Percentiles rank a stretch among this genome's conserved stretches.
Conservation (phyloP, 495 filamentous ascomycete genomes). For the Aspergillus indologenus region DNA sequence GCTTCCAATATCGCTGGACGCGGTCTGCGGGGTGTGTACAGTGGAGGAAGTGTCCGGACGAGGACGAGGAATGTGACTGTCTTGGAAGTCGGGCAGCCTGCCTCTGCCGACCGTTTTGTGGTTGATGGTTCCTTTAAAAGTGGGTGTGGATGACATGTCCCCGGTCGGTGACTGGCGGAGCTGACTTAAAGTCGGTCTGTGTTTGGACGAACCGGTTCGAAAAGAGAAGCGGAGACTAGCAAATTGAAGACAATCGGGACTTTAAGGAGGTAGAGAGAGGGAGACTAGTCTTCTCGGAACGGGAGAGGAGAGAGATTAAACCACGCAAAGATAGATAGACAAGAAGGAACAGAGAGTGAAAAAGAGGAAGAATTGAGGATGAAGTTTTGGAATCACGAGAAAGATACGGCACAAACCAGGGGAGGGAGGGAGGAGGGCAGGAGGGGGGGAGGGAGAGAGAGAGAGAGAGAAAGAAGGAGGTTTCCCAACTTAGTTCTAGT, state of each 20-base stretch:
- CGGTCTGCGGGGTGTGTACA: constrained; percentile 64
- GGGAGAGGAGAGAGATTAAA: background rate
- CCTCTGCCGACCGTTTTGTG: constrained; percentile 57
- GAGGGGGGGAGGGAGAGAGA: constrained; percentile 6
- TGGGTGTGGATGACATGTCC: constrained; percentile 59
- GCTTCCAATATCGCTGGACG: constrained; percentile 50
- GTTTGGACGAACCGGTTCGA: constrained; percentile 6
- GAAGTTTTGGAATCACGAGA: constrained; percentile 19
- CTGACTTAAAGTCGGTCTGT: constrained; percentile 10
- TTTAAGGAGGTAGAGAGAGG: constrained; percentile 5
- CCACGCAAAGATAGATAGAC: constrained; percentile 12
- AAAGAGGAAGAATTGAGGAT: background rate
- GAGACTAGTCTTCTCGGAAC: background rate
- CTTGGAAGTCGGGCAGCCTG: constrained; percentile 64
- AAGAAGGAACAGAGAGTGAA: background rate
- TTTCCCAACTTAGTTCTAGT: constrained; percentile 16
- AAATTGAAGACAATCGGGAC: constrained; percentile 15
- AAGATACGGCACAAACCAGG: constrained; percentile 13
- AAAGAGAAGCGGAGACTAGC: constrained; percentile 18
- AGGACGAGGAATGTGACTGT: constrained; percentile 76
- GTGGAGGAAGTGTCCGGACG: constrained; percentile 62
- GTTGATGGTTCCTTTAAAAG: constrained; percentile 43
- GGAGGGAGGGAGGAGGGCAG: background rate
- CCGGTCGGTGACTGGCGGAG: constrained; percentile 13
- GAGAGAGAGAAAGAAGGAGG: background rate